Conservation (phyloP, 148 eudicot species). For the Persicaria maculosa region DNA sequence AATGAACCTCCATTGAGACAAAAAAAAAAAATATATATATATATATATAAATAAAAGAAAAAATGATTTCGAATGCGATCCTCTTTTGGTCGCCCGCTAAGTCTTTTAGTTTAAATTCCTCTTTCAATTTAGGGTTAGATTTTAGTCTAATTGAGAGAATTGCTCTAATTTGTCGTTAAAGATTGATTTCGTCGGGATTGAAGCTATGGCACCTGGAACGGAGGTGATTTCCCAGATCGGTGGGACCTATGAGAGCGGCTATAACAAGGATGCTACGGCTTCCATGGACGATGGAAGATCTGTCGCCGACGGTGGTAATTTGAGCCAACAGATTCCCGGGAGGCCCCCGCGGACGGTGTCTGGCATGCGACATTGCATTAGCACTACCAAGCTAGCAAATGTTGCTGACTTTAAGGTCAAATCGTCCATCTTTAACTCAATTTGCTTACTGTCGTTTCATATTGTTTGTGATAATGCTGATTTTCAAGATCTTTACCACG, state of each 20-base stretch:
- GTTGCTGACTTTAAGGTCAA: background rate
- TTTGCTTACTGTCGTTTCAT: background rate
- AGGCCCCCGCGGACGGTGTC: constrained; percentile 14
- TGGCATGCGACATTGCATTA: constrained; percentile 17
- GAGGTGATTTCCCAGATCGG: constrained; percentile 9
- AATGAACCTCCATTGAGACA: background rate
- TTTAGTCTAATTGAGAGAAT: background rate
- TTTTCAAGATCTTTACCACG: background rate
- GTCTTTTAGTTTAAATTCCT: background rate
- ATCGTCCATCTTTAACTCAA: background rate
- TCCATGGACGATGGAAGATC: background rate
- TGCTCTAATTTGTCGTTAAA: background rate
- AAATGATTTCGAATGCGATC: constrained; percentile 8
- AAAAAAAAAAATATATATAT: background rate
- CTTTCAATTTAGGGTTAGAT: background rate
- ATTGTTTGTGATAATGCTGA: background rate
- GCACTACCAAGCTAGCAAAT: constrained; percentile 13
- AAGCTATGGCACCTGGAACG: constrained; percentile 7
- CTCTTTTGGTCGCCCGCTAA: background rate
- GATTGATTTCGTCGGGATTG: constrained; percentile 5
- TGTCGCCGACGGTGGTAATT: background rate
- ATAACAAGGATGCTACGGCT: background rate
- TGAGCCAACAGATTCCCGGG: constrained; percentile 8
- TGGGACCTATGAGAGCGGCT: constrained; percentile 4
- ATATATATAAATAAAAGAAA: background rate